Percentiles rank a stretch among this genome's conserved stretches.
phyloP scores from a whole-genome alignment of 345 rosid species.

The Pugionium dolabratum region DNA sequence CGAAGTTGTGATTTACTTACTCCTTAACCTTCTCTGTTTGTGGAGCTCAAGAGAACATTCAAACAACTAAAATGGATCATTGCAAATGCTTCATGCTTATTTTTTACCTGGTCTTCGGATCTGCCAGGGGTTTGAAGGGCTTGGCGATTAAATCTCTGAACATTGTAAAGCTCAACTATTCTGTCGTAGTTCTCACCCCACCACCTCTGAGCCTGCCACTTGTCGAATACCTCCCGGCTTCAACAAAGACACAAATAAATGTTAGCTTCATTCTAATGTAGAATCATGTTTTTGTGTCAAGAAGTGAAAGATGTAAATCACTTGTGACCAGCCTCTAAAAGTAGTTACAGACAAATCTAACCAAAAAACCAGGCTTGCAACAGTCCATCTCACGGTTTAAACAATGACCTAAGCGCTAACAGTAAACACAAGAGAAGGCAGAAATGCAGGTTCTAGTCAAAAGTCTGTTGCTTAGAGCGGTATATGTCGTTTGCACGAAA shows the following conservation, averaged over 20 bases:
- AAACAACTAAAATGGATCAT: slow-evolving; percentile 1
- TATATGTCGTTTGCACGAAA: no score
- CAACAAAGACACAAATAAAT: slow-evolving; percentile 30
- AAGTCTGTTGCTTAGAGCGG: no score
- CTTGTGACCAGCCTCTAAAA: neutral
- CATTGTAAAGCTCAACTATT: slow-evolving; percentile 97
- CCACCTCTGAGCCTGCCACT: slow-evolving; percentile 99
- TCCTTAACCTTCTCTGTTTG: neutral
- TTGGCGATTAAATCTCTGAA: slow-evolving; percentile 93
- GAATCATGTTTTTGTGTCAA: neutral
- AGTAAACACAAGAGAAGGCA: neutral
- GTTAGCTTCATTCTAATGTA: slow-evolving; percentile 19
- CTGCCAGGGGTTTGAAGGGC: slow-evolving; percentile 87
- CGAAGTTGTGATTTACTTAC: neutral
- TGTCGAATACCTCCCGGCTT: slow-evolving; percentile 95
- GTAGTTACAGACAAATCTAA: neutral
- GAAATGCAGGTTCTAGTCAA: neutral
- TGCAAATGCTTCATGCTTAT: neutral
- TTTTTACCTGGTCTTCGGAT: slow-evolving; percentile 84
- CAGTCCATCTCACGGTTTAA: neutral
- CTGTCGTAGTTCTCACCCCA: slow-evolving; percentile 97
- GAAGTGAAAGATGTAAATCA: neutral
- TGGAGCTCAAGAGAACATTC: slow-evolving; percentile 8
- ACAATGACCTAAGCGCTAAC: neutral
- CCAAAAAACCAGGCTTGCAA: neutral